Percentiles rank a stretch among this genome's conserved stretches.
phyloP scores from a whole-genome alignment of 805 yeast genomes.

The Candida pini region DNA sequence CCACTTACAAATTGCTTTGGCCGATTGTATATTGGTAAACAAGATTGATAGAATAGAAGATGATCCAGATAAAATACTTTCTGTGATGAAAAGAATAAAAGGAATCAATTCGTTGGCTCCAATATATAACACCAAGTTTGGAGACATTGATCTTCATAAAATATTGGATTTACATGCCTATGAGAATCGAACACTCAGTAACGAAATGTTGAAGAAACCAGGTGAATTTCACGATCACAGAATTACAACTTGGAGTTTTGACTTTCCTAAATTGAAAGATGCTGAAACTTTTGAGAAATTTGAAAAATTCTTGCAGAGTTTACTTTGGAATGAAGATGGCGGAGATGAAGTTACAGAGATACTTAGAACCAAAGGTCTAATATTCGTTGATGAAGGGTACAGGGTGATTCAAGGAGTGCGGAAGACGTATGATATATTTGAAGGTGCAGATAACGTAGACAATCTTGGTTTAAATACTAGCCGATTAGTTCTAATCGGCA shows the following conservation, averaged over 20 bases:
- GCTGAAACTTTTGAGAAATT: conserved; percentile 37
- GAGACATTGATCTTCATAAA: conserved; percentile 61
- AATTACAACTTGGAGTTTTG: conserved; percentile 48
- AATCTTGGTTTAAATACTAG: conserved; percentile 11
- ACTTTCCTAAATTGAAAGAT: conserved; percentile 35
- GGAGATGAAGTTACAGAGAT: conserved; percentile 48
- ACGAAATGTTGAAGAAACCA: conserved; percentile 14
- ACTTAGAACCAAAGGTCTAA: conserved; percentile 76
- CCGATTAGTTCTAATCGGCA: conserved; percentile 30
- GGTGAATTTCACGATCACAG: conserved; percentile 42
- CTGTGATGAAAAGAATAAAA: conserved; percentile 31
- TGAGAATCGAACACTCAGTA: conserved; percentile 34
- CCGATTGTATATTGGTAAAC: conserved; percentile 77
- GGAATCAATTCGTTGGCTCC: conserved; percentile 68
- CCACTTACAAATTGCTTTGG: conserved; percentile 82
- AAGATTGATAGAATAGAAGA: conserved; percentile 51
- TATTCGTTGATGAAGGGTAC: conserved; percentile 38
- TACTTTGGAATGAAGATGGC: conserved; percentile 64
- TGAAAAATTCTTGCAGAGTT: conserved; percentile 59
- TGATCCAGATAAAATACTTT: not conserved
- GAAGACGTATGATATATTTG: conserved; percentile 79
- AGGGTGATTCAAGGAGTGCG: conserved; percentile 87
- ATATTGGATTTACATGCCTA: conserved; percentile 80
- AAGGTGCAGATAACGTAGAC: conserved; percentile 20
- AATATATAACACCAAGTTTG: conserved; percentile 60